phyloP scores from a whole-genome alignment of 2,329 filamentous ascomycete species.

The Beauveria sp. region DNA sequence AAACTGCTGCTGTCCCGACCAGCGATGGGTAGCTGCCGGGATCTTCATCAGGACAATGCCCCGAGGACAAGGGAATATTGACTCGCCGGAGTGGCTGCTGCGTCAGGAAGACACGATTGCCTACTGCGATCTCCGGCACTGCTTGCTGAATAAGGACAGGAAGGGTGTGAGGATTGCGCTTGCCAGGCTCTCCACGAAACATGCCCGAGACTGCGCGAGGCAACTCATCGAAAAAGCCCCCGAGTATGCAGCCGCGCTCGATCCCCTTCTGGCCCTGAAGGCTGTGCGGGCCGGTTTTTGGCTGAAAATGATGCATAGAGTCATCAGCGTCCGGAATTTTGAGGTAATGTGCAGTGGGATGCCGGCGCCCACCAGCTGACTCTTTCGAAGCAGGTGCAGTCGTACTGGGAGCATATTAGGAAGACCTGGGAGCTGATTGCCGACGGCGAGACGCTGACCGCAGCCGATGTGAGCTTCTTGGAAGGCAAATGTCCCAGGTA shows the following conservation, averaged over 20 bases:
- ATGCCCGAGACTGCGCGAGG: neutral
- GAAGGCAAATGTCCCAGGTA: neutral
- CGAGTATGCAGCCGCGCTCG: neutral
- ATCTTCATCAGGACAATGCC: neutral
- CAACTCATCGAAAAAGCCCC: neutral
- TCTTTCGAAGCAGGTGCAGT: neutral
- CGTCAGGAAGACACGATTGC: neutral
- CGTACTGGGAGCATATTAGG: too few relatives aligned
- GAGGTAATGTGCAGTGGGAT: neutral
- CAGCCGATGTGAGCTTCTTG: neutral
- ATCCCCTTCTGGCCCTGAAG: neutral
- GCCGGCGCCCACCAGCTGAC: neutral
- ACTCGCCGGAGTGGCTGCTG: neutral
- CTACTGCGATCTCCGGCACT: neutral
- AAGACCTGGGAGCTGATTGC: too few relatives aligned
- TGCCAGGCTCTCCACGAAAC: neutral
- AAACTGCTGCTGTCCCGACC: neutral
- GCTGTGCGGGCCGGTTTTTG: neutral
- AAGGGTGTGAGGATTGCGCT: neutral
- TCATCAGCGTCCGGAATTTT: neutral
- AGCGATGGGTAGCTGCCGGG: neutral
- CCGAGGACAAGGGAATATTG: neutral
- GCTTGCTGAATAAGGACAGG: neutral
- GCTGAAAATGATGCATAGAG: neutral
- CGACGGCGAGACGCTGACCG: too few relatives aligned